Percentiles rank a stretch among this genome's conserved stretches.
phyloP scores from a whole-genome alignment of 2,329 filamentous ascomycete species.

The Sphaceloma murrayae region DNA sequence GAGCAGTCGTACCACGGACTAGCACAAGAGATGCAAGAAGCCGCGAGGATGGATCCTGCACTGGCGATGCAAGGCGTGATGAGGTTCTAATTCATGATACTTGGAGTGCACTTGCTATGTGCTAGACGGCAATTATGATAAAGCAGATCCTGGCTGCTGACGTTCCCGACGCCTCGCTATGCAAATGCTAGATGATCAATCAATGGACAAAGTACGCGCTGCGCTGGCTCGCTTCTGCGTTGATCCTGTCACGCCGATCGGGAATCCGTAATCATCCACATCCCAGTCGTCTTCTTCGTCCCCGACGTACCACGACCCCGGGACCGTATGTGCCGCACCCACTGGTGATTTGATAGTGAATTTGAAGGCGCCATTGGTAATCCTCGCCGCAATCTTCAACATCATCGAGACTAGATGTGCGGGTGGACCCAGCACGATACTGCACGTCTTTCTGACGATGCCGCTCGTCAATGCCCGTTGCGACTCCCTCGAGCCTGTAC shows the following conservation, averaged over 20 bases:
- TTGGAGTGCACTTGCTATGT: neutral
- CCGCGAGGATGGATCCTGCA: neutral
- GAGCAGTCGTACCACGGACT: conserved; percentile 1
- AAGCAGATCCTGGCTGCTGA: neutral
- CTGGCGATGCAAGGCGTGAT: neutral
- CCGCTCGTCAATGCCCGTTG: conserved; percentile 27
- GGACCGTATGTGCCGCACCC: conserved; percentile 14
- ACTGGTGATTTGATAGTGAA: conserved; percentile 16
- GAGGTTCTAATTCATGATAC: neutral
- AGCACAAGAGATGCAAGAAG: neutral
- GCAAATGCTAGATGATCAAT: neutral
- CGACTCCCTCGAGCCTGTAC: conserved; percentile 10
- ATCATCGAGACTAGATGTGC: conserved; percentile 68
- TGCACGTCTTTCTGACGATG: conserved; percentile 66
- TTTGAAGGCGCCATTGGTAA: conserved; percentile 43
- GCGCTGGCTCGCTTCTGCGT: conserved; percentile 10
- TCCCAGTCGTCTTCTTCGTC: conserved; percentile 21
- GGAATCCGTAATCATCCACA: conserved; percentile 16
- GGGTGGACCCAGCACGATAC: conserved; percentile 70
- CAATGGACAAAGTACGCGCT: neutral
- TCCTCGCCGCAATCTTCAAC: conserved; percentile 68
- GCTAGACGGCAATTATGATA: neutral
- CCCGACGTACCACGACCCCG: conserved; percentile 18
- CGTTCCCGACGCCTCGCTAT: conserved; percentile 10
- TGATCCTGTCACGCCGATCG: neutral